Evolutionary conservation across 257 asterid genomes (phyloP).

Genomic region (Gentiana dahurica): DNA sequence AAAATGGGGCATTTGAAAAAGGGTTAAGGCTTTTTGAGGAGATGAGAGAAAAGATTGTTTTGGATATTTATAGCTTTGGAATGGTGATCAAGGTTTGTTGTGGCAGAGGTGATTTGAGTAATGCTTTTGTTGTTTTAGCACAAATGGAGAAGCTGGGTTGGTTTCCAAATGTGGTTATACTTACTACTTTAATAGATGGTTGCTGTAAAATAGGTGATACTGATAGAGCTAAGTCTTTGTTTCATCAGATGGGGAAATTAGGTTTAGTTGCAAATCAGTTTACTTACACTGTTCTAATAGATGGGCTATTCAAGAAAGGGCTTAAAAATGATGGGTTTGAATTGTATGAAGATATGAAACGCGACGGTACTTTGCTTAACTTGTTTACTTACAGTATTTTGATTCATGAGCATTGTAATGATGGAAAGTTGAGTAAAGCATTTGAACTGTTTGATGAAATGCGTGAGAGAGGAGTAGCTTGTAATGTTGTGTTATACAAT

Average conservation of each 20-base stretch:
- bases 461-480: conserved; percentile 38
- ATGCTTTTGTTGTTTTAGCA: conserved; percentile 37
- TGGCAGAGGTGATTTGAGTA: conserved; percentile 32
- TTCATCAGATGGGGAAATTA: conserved; percentile 28
- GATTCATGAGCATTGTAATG: conserved; percentile 37
- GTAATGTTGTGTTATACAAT: conserved; percentile 61
- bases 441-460: conserved; percentile 48
- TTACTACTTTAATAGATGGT: conserved; percentile 63
- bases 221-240: conserved; percentile 40
- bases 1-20: conserved; percentile 19
- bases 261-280: conserved; percentile 61
- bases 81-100: conserved; percentile 68
- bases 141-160: conserved; percentile 34
- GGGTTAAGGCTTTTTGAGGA: conserved; percentile 38
- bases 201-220: conserved; percentile 47
- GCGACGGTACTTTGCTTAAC: conserved; percentile 48
- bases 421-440: conserved; percentile 30
- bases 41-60: conserved; percentile 20
- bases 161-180: conserved; percentile 51
- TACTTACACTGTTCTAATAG: conserved; percentile 53
- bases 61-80: conserved; percentile 63
- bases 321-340: conserved; percentile 45
- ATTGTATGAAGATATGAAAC: conserved; percentile 54
- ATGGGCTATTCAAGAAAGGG: conserved; percentile 53
- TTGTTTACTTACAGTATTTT: conserved; percentile 40